Percentiles rank a stretch among this genome's conserved stretches.
Conservation (phyloP, 2,329 filamentous ascomycete species). For the Colletotrichum godetiae region DNA sequence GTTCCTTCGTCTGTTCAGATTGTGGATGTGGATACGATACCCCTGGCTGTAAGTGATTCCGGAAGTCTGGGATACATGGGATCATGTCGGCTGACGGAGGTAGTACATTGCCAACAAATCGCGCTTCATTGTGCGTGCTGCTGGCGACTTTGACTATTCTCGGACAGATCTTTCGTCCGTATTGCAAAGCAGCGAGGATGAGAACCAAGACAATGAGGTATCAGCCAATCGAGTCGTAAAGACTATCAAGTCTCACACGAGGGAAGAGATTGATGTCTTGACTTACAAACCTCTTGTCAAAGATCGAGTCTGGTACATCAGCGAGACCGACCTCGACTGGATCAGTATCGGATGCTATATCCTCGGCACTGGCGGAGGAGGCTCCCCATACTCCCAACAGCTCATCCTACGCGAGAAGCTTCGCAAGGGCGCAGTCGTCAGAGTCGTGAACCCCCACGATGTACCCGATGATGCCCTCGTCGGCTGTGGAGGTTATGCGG, state of each 20-base stretch:
- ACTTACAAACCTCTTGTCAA: constrained; percentile 61
- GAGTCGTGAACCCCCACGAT: constrained; percentile 62
- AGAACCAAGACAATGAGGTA: too few relatives aligned
- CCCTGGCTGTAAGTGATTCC: constrained; percentile 55
- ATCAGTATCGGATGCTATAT: constrained; percentile 70
- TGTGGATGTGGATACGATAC: constrained; percentile 65
- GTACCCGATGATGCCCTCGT: constrained; percentile 62
- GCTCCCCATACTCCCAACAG: constrained; percentile 63
- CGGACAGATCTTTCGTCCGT: constrained; percentile 42
- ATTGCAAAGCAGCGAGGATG: background rate
- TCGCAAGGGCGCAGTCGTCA: constrained; percentile 60
- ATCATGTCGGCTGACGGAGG: constrained; percentile 25
- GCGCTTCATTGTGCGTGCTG: constrained; percentile 68
- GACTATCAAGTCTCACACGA: constrained; percentile 30
- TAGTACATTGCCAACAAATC: constrained; percentile 65
- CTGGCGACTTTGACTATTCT: constrained; percentile 65
- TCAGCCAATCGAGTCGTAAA: background rate
- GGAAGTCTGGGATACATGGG: too few relatives aligned
- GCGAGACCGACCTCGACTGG: constrained; percentile 66
- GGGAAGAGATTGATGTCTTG: constrained; percentile 46
- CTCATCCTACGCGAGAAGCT: constrained; percentile 63
- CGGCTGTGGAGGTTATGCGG: constrained; percentile 67
- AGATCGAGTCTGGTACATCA: constrained; percentile 60
- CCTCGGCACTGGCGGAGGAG: constrained; percentile 70
- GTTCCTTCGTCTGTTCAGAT: constrained; percentile 55